These are phyloP conservation scores for Amphirosellinia nigrospora DNA, from an alignment of 495 filamentous ascomycete species.

Conservation along the genomic window DNA sequence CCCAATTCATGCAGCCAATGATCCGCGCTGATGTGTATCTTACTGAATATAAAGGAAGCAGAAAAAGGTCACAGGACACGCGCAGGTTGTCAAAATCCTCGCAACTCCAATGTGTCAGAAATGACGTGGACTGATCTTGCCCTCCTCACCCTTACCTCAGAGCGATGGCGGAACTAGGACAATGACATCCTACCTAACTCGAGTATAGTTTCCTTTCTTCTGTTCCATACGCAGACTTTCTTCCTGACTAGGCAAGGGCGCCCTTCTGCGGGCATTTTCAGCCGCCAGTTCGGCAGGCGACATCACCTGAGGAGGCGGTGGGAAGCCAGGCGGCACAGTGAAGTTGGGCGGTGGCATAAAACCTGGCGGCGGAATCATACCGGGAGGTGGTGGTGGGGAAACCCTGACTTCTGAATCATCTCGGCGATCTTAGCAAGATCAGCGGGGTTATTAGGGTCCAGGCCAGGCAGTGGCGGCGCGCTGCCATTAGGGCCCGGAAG, in stretches of 20 bases:
- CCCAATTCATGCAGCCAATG: not conserved
- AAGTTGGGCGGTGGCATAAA: conserved; percentile 59
- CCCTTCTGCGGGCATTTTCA: conserved; percentile 54
- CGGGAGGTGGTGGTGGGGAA: conserved; percentile 55
- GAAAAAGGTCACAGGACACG: not conserved
- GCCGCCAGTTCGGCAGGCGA: conserved; percentile 34
- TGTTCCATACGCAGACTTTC: conserved; percentile 81
- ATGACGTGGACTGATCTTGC: not conserved
- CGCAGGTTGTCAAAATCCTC: not conserved
- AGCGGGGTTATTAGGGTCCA: conserved; percentile 65
- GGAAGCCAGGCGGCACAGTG: conserved; percentile 58
- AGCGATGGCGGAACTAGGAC: not conserved
- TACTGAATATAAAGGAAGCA: not conserved
- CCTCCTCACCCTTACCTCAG: not conserved
- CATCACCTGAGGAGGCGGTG: conserved; percentile 44
- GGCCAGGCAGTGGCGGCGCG: conserved; percentile 54
- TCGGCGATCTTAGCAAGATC: conserved; percentile 72
- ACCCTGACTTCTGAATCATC: conserved; percentile 63
- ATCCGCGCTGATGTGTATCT: not conserved
- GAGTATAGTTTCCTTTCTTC: conserved; percentile 66
- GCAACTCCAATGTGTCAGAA: not conserved
- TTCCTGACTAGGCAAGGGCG: conserved; percentile 79
- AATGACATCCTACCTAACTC: conserved; percentile 46
- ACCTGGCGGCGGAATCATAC: conserved; percentile 49
- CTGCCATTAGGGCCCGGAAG: conserved; percentile 53